Conservation (phyloP, 2,329 filamentous ascomycete species). For the Chaetothyriales sp. region DNA sequence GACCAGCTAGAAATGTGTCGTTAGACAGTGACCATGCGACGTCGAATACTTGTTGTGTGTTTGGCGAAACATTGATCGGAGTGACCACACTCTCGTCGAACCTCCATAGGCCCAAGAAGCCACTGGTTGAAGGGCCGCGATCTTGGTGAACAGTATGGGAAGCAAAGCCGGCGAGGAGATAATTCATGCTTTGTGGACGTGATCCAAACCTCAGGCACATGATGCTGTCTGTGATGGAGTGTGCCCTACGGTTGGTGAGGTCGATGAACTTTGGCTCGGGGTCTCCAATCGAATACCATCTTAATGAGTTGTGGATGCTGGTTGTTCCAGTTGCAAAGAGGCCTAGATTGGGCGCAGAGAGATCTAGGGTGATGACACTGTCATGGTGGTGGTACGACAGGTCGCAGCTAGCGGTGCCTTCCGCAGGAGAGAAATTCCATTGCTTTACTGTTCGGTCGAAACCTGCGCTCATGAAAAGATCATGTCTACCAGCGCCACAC, state of each 20-base stretch:
- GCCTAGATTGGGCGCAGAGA: conserved; percentile 26
- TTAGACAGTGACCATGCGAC: conserved; percentile 41
- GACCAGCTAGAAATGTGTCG: conserved; percentile 40
- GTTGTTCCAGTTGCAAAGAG: conserved; percentile 37
- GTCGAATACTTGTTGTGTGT: conserved; percentile 44
- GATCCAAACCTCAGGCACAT: conserved; percentile 36
- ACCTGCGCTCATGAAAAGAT: conserved; percentile 39
- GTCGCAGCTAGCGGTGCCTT: conserved; percentile 19
- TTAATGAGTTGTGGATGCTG: conserved; percentile 22
- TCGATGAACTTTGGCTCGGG: conserved; percentile 8
- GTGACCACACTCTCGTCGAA: conserved; percentile 26
- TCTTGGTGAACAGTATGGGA: conserved; percentile 24
- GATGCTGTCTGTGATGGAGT: conserved; percentile 22
- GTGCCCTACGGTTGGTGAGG: conserved; percentile 22
- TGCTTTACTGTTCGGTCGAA: conserved; percentile 44
- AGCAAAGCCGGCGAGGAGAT: conserved; percentile 43
- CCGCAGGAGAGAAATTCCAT: conserved; percentile 33
- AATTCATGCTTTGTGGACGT: conserved; percentile 24
- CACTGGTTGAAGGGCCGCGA: conserved; percentile 26
- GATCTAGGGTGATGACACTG: conserved; percentile 39
- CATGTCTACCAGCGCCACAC: conserved; percentile 25
- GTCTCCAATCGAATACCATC: conserved; percentile 21
- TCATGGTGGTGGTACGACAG: conserved; percentile 32
- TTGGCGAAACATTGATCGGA: conserved; percentile 30
- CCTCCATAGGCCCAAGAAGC: conserved; percentile 44